These are phyloP conservation scores for Hypseocharis bilobata DNA, from an alignment of 441 rosid genomes.

Conservation along the genomic window DNA sequence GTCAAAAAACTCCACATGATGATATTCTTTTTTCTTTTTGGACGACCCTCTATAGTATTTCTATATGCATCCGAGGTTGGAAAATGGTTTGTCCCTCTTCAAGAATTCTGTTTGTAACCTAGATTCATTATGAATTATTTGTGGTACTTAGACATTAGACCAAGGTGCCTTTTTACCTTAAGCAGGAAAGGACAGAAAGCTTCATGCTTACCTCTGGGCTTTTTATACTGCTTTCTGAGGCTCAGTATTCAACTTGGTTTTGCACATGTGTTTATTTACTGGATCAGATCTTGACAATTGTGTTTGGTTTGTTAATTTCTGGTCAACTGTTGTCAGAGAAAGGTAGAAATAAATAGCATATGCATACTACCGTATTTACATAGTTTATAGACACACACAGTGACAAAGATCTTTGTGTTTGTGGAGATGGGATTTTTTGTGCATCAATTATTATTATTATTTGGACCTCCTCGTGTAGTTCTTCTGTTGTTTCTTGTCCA, in stretches of 20 bases:
- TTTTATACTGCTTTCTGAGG: too few species aligned
- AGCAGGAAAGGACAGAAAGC: too few species aligned
- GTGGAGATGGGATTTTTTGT: not conserved
- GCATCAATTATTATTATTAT: not conserved
- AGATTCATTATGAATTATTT: not conserved
- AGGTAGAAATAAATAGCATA: not conserved
- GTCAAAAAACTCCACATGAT: too few species aligned
- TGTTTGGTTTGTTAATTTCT: not conserved
- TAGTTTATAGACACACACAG: not conserved
- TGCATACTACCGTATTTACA: not conserved
- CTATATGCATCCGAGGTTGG: too few species aligned
- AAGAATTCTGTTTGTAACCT: not conserved
- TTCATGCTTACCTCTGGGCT: too few species aligned
- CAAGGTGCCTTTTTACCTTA: too few species aligned
- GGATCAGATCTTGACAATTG: too few species aligned
- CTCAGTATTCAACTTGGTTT: too few species aligned
- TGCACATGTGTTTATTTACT: too few species aligned
- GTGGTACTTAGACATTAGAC: too few species aligned
- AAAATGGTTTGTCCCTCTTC: not conserved
- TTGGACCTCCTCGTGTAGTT: not conserved
- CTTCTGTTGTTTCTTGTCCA: not conserved
- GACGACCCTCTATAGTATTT: too few species aligned
- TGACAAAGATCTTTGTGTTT: not conserved
- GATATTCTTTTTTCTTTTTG: too few species aligned
- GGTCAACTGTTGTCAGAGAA: slow-evolving; percentile 7